Evolutionary conservation across 148 eudicot genomes (phyloP).

Genomic region (Rhododendron ovatum): DNA sequence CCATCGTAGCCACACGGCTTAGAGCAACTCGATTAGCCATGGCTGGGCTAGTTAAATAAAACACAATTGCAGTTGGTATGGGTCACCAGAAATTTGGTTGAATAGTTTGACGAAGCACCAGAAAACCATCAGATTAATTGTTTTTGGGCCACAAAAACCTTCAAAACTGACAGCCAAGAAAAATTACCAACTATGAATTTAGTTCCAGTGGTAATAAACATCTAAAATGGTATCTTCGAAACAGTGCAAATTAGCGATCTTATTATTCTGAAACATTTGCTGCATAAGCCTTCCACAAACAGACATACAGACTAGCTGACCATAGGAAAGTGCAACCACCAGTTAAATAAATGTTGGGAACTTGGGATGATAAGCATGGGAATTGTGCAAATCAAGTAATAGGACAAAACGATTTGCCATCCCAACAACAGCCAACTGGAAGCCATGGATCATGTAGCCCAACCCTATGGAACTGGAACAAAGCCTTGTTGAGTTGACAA

Average conservation of each 20-base stretch:
- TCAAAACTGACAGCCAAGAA: conserved; percentile 1
- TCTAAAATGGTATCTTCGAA: background rate
- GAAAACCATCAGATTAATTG: background rate
- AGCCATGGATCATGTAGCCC: background rate
- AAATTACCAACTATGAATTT: background rate
- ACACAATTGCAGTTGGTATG: background rate
- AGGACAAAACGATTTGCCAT: background rate
- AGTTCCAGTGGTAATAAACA: background rate
- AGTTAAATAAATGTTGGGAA: background rate
- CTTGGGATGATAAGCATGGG: background rate
- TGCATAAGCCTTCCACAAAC: background rate
- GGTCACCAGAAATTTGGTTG: background rate
- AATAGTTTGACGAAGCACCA: background rate
- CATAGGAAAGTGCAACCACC: background rate
- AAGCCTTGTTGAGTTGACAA: background rate
- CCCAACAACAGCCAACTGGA: background rate
- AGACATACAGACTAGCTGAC: background rate
- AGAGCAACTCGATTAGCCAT: background rate
- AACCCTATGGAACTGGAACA: conserved; percentile 1
- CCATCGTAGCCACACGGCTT: background rate
- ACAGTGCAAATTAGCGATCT: background rate
- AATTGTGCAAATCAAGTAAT: background rate
- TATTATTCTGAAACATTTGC: background rate
- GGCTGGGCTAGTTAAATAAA: background rate
- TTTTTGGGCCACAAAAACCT: background rate